These are phyloP conservation scores for Mycosphaerella sp. DNA, from an alignment of 2,329 filamentous ascomycete species.

Conservation along the genomic window DNA sequence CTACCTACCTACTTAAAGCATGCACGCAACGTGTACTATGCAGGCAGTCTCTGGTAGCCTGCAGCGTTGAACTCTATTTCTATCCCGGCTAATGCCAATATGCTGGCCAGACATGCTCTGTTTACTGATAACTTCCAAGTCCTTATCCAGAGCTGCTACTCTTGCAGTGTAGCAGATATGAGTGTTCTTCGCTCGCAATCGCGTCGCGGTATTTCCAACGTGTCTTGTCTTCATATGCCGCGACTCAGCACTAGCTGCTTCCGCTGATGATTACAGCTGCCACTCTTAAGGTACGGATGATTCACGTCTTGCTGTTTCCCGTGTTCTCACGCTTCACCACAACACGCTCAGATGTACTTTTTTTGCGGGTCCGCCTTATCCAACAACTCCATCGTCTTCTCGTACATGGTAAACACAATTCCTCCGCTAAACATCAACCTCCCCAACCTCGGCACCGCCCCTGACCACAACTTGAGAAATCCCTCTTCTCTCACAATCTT, in stretches of 20 bases:
- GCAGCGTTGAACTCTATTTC: background rate
- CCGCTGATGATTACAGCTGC: background rate
- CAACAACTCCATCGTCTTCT: slow-evolving; percentile 91
- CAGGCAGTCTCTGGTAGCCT: background rate
- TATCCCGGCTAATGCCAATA: background rate
- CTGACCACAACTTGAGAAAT: slow-evolving; percentile 85
- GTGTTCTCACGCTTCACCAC: background rate
- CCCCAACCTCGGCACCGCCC: slow-evolving; percentile 77
- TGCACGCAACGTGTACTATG: background rate
- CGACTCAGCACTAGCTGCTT: background rate
- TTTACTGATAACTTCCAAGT: background rate
- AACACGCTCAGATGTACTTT: slow-evolving; percentile 56
- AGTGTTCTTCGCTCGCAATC: background rate
- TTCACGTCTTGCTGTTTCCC: background rate
- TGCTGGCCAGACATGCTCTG: background rate
- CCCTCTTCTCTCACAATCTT: slow-evolving; percentile 87
- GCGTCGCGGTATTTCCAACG: background rate
- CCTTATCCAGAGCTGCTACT: background rate
- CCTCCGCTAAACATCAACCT: slow-evolving; percentile 85
- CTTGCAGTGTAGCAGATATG: no score
- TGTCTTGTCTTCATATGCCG: background rate
- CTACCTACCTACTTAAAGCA: no score
- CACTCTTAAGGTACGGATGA: background rate
- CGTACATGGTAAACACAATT: slow-evolving; percentile 96
- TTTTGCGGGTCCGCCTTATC: slow-evolving; percentile 72